Evolutionary conservation across 495 filamentous ascomycete genomes (phyloP).

Genomic region (Durotheca rogersii): DNA sequence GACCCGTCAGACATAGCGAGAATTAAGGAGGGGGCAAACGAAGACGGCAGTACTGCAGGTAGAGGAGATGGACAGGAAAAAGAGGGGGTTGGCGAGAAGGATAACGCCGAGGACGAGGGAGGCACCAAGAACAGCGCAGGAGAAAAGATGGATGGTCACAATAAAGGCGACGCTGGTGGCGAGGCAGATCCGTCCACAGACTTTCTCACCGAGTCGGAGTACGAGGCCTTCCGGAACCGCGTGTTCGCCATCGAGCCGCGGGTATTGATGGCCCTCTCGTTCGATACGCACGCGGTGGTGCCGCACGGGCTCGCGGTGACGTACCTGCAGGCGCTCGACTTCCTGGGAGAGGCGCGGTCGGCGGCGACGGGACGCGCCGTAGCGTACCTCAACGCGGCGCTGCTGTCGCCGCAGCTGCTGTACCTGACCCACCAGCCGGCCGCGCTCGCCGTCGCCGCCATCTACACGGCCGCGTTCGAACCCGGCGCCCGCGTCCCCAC

Average conservation of each 20-base stretch:
- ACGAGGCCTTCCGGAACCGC: conserved; percentile 59
- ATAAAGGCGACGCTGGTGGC: conserved; percentile 34
- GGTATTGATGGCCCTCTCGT: conserved; percentile 72
- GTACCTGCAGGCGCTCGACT: conserved; percentile 86
- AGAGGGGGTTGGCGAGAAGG: too few relatives aligned
- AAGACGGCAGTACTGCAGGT: too few relatives aligned
- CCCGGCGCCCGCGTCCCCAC: conserved; percentile 73
- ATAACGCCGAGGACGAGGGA: conserved; percentile 17
- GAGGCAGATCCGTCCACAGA: conserved; percentile 63
- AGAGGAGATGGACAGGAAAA: too few relatives aligned
- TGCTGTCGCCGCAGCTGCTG: conserved; percentile 83
- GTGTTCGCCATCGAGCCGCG: conserved; percentile 71
- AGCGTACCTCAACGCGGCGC: conserved; percentile 75
- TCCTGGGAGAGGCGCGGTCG: conserved; percentile 36
- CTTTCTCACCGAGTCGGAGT: conserved; percentile 72
- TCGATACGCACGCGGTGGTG: conserved; percentile 78
- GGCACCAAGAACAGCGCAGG: conserved; percentile 18
- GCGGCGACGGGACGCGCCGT: conserved; percentile 63
- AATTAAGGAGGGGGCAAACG: too few relatives aligned
- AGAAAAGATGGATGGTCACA: too few relatives aligned
- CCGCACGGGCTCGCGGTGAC: conserved; percentile 89
- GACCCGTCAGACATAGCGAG: too few relatives aligned
- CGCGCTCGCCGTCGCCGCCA: conserved; percentile 79
- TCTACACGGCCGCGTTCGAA: conserved; percentile 87
- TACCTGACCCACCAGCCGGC: conserved; percentile 91